Base-by-base conservation (phyloP, 176 grass and related monocot species). In the Eragrostis nindensis region DNA sequence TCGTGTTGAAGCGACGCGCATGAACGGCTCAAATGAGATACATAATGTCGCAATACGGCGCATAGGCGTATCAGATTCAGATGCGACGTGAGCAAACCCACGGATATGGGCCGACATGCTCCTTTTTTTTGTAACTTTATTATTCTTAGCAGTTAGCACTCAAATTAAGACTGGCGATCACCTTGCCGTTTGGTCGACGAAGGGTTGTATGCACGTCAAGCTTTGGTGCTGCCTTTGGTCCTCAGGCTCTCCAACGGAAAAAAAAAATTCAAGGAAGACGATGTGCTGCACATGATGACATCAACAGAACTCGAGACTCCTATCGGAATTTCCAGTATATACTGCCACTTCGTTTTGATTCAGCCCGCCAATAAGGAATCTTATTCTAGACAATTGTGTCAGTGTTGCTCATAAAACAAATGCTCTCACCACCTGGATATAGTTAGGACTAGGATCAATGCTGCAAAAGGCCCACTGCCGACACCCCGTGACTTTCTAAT, bases 301-400 rank as follows among this genome's bases (percentile, higher is more conserved):
- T 13, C 12, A 24, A 76, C 0, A 64, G 18, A 29, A 49, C 17
- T 32, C 21, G 13, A 65, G 9, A 9, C 19, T 24, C 39, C 0
- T 32, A 9, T 24, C 21, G 13, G 66, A 80, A 8, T 54, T 52
- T 70, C 27, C 41, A 47, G 5, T 16, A 13, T 46, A 13, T 70
- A 44, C 11, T 48, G 25, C 25, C 59, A 29, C 4, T 62, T n/a
- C n/a, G n/a, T n/a, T n/a, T n/a, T 62, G 22, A 30, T 30, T 30
- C 13, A 7, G 12, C 14, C 0, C 3, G 5, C 5, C 25, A 30
- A 30, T 30, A 13, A 62, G 5, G 10, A 24, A 60, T 26, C 26
- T 2, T 62, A 11, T 81, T 76, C 22, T 2, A 27, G 63, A 81
- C 78, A 81, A n/a, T 17, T 5, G 78, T 44, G 78, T 32, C 71